A percentile compares a stretch with the other conserved stretches of the same genome.
Conservation (phyloP, 2,329 filamentous ascomycete genomes). For the Fusarium pininemorale region DNA sequence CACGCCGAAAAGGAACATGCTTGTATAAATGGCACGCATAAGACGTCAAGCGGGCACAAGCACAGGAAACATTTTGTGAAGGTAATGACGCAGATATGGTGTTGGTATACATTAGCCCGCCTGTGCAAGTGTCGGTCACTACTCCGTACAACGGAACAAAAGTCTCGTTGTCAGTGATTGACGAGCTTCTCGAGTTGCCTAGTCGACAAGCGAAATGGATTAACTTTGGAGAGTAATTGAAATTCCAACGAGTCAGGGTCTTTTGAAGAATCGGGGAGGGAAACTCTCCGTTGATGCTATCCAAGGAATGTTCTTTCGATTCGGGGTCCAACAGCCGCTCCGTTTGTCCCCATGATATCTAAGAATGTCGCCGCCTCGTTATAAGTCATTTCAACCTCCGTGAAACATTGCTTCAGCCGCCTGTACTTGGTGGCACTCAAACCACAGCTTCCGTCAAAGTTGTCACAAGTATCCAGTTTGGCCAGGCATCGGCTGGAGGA, state of each 20-base stretch:
- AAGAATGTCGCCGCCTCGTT: background rate
- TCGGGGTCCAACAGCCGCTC: background rate
- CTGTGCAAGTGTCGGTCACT: background rate
- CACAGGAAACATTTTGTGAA: conserved; percentile 30
- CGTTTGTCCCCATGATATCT: background rate
- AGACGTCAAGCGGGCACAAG: conserved; percentile 17
- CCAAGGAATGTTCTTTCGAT: conserved; percentile 17
- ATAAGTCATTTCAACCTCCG: conserved; percentile 20
- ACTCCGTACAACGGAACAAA: background rate
- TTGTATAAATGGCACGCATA: conserved; percentile 30
- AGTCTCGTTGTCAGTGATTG: background rate
- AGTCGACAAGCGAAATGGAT: conserved; percentile 13
- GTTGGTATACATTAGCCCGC: conserved; percentile 9
- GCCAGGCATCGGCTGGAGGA: background rate
- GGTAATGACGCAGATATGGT: conserved; percentile 27
- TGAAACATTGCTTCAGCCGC: conserved; percentile 41
- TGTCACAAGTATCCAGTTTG: conserved; percentile 8
- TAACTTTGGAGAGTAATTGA: background rate
- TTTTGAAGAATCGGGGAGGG: background rate
- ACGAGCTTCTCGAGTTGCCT: conserved; percentile 23
- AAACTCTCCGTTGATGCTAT: conserved; percentile 7
- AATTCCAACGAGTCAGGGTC: conserved; percentile 11
- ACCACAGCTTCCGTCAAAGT: conserved; percentile 12
- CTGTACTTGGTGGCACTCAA: conserved; percentile 29
- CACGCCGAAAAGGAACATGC: conserved; percentile 18